Conservation (phyloP, 495 filamentous ascomycete genomes). For the Penicillium bialowiezense region DNA sequence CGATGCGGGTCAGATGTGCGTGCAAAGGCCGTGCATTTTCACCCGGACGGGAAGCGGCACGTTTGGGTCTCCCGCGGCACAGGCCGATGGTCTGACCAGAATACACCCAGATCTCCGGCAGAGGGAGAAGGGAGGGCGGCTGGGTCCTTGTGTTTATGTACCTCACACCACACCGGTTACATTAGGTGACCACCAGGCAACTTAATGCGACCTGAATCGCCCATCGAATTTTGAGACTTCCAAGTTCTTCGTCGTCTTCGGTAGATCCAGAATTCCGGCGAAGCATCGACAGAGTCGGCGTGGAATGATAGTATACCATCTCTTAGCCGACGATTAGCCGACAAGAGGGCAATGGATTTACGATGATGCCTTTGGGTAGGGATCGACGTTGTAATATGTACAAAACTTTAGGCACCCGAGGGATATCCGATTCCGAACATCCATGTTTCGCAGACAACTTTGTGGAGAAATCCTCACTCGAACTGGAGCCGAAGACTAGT, state of each 20-base stretch:
- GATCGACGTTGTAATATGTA: not conserved
- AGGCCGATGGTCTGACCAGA: not conserved
- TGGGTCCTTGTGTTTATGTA: no score
- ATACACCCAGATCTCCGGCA: no score
- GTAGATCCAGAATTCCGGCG: no score
- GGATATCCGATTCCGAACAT: not conserved
- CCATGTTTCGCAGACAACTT: not conserved
- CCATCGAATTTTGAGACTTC: no score
- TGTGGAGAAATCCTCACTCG: no score
- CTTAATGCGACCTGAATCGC: no score
- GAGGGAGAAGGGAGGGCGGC: not conserved
- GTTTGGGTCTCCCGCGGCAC: not conserved
- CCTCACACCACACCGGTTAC: no score
- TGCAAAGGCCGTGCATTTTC: not conserved
- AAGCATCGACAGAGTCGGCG: not conserved
- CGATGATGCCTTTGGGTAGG: not conserved
- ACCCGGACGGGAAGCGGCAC: not conserved
- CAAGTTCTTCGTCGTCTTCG: no score
- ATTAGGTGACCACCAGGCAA: no score
- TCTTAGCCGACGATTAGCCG: conserved; percentile 2
- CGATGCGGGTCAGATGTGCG: no score
- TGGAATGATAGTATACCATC: not conserved
- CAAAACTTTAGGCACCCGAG: not conserved
- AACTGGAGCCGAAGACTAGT: no score
- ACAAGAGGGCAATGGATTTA: not conserved